These are phyloP conservation scores for Mallotus japonicus DNA, from an alignment of 441 rosid species.

Conservation along the genomic window DNA sequence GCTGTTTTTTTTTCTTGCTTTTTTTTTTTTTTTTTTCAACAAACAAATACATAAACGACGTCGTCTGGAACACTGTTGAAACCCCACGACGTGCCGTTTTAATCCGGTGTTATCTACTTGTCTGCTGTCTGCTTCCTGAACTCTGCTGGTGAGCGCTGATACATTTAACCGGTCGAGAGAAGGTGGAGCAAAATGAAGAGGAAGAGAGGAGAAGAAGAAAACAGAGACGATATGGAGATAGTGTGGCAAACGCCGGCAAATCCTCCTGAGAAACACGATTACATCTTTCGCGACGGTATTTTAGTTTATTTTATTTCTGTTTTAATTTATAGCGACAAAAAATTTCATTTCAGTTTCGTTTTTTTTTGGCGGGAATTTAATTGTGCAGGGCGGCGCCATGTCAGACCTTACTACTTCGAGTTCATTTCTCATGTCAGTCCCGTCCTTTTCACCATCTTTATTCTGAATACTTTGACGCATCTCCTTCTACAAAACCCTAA, in stretches of 20 bases:
- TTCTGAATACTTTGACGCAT: slow-evolving; percentile 4
- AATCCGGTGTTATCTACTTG: neutral
- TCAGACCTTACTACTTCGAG: slow-evolving; percentile 83
- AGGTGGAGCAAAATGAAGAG: slow-evolving; percentile 16
- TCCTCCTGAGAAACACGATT: slow-evolving; percentile 63
- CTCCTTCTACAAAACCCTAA: slow-evolving; percentile 16
- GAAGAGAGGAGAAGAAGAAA: slow-evolving; percentile 31
- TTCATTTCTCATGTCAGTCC: slow-evolving; percentile 76
- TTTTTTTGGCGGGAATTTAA: slow-evolving; percentile 28
- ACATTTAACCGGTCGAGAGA: too few relatives aligned
- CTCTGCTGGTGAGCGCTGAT: neutral
- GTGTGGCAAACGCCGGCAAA: slow-evolving; percentile 64
- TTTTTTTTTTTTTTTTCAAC: neutral
- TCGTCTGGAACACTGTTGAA: neutral
- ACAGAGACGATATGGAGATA: slow-evolving; percentile 37
- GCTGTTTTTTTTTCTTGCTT: neutral
- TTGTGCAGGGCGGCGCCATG: slow-evolving; percentile 75
- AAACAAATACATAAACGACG: neutral
- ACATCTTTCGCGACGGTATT: slow-evolving; percentile 62
- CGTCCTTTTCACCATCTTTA: slow-evolving; percentile 19
- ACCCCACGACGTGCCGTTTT: slow-evolving; percentile 6
- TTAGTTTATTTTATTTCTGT: neutral
- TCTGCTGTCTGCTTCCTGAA: neutral
- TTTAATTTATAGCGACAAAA: too few relatives aligned
- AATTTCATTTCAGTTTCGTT: neutral